Conservation (phyloP, 176 grass and related monocot genomes). For the Elaeis guineensis region DNA sequence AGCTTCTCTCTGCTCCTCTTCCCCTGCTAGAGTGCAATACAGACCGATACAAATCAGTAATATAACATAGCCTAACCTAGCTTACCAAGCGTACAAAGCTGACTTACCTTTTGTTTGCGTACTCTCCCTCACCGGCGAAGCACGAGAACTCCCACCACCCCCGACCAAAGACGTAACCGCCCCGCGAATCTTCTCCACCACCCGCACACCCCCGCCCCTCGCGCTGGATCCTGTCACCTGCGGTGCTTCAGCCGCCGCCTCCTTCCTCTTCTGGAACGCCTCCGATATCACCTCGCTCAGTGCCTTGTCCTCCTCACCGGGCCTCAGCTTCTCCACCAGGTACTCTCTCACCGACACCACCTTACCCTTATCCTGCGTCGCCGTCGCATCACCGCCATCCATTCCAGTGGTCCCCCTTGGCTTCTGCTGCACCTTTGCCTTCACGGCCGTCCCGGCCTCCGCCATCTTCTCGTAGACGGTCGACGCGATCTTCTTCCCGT, state of each 20-base stretch:
- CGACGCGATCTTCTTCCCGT: slow-evolving; percentile 49
- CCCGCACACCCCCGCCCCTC: background rate
- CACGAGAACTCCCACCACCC: slow-evolving; percentile 7
- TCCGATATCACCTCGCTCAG: slow-evolving; percentile 58
- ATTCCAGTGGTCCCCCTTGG: background rate
- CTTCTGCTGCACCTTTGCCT: slow-evolving; percentile 27
- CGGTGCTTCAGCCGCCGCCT: slow-evolving; percentile 16
- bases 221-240: slow-evolving; percentile 10
- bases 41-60: too few species aligned
- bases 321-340: slow-evolving; percentile 62
- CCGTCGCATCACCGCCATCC: background rate
- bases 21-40: too few species aligned
- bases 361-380: slow-evolving; percentile 26
- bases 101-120: background rate
- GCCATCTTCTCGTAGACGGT: slow-evolving; percentile 54
- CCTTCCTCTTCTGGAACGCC: slow-evolving; percentile 44
- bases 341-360: slow-evolving; percentile 36
- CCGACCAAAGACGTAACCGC: slow-evolving; percentile 49
- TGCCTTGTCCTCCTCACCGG: slow-evolving; percentile 50
- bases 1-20: too few species aligned
- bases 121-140: background rate
- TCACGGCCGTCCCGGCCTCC: slow-evolving; percentile 32
- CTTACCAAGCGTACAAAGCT: too few species aligned
- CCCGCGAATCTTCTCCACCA: slow-evolving; percentile 35
- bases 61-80: too few species aligned